phyloP scores from a whole-genome alignment of 768 basidiomycete species.

The Strobilomyces dryophilus region DNA sequence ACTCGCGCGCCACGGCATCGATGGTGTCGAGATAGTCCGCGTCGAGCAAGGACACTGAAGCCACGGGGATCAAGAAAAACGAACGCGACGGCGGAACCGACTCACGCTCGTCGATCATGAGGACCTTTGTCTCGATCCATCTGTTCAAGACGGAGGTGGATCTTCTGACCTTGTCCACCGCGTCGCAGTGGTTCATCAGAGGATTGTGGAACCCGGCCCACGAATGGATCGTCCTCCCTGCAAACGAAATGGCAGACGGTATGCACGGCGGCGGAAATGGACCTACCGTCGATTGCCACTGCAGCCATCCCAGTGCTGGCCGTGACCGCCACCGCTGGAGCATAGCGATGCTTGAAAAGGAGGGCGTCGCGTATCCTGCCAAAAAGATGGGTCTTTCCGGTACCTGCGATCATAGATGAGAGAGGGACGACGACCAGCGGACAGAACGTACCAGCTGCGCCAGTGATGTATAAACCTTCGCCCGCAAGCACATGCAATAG shows the following conservation, averaged over 20 bases:
- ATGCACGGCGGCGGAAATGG: too few relatives aligned
- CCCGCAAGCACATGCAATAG: background rate
- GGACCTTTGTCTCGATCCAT: background rate
- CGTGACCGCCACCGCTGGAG: background rate
- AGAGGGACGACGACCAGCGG: too few relatives aligned
- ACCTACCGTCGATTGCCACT: background rate
- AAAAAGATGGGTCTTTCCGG: background rate
- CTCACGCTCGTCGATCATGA: background rate
- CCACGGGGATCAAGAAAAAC: background rate
- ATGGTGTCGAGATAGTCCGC: background rate
- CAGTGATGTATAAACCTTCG: background rate
- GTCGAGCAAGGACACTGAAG: background rate
- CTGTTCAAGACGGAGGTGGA: background rate
- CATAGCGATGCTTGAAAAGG: background rate
- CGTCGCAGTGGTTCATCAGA: background rate
- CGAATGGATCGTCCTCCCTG: background rate
- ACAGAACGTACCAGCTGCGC: background rate
- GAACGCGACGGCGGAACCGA: background rate
- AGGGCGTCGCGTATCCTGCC: background rate
- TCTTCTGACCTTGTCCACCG: background rate
- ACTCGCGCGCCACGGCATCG: background rate
- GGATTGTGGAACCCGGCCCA: conserved; percentile 1
- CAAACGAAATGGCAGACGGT: background rate
- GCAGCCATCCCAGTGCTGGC: conserved; percentile 1
- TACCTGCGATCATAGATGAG: background rate